A percentile compares a stretch with the other conserved stretches of the same genome.
Evolutionary conservation across 2,329 filamentous ascomycete genomes (phyloP).

Genomic region (Graphilbum sp.): DNA sequence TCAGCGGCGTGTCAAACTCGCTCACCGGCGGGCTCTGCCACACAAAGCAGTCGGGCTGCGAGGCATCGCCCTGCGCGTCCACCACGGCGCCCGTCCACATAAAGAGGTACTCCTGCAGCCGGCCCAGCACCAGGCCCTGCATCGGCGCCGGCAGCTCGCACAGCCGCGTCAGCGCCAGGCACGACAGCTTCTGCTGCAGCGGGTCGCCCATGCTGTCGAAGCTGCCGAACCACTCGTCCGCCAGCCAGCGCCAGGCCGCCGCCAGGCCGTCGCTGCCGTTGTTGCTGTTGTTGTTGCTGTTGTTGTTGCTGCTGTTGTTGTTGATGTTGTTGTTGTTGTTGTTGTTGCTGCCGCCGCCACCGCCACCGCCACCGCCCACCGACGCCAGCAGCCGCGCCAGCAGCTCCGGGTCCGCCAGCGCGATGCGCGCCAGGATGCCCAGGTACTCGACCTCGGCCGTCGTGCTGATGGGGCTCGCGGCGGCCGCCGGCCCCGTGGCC

Average conservation of each 20-base stretch:
- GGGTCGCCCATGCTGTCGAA: conserved; percentile 51
- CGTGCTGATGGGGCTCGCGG: conserved; percentile 47
- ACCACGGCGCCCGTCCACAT: conserved; percentile 58
- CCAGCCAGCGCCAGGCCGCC: conserved; percentile 42
- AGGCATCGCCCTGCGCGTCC: conserved; percentile 43
- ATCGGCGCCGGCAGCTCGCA: conserved; percentile 44
- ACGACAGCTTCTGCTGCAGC: conserved; percentile 53
- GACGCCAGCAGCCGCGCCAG: conserved; percentile 43
- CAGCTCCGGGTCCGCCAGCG: conserved; percentile 52
- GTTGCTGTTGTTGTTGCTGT: too few species aligned
- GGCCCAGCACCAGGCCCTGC: conserved; percentile 39
- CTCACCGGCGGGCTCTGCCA: conserved; percentile 20
- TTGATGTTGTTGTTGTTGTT: neutral
- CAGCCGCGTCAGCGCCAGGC: conserved; percentile 55
- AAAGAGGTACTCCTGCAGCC: conserved; percentile 56
- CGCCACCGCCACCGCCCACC: conserved; percentile 11
- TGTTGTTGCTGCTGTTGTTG: neutral
- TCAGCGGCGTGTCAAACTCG: conserved; percentile 41
- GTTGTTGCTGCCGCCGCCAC: neutral
- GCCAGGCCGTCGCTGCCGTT: conserved; percentile 19
- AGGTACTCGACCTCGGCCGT: conserved; percentile 77
- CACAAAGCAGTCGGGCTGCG: conserved; percentile 35
- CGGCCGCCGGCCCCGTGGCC: conserved; percentile 61
- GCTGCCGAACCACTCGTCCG: conserved; percentile 49
- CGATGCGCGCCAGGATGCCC: conserved; percentile 62